Base-by-base conservation (phyloP, 345 rosid genomes). In the Populus davidiana region DNA sequence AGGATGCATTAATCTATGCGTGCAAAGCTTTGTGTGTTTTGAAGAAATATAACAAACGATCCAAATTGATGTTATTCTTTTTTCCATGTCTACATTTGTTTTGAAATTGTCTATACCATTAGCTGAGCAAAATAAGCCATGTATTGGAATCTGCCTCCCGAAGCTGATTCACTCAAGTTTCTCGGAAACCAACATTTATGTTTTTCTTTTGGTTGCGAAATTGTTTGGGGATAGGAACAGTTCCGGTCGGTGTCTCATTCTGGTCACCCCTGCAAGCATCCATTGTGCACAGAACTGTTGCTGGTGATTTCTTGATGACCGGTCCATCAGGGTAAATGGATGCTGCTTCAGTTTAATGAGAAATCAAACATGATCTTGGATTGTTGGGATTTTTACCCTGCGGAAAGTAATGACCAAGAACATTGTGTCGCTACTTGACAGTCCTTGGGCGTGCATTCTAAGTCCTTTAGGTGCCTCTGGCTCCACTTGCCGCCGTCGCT, bases 11-110 rank as follows among this genome's bases (percentile, higher is more conserved):
- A 69, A 71, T 73, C 61, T 76, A 67, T 73, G 84, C 75, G 75
- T 75, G 84, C 81, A 72, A 80, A 70, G 77, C 82, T 29, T 75
- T 78, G 79, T 80, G 86, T 85, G 77, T 70, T 81, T 80, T 64
- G 64, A 78, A 49, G 76, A 72, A 79, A 76, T 69, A 33, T 77
- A 69, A 77, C 62, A 56, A 81, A 79, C 80, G 38, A 81, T 81
- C 77, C 77, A 61, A 56, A 76, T 78, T 69, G 44, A 70, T 70
- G 85, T 69, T 72, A 63, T 74, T n/a, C 36, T 73, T 47, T 78
- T 64, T 62, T 27, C 72, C 16, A 4, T 50, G 49, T 36, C 59
- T 49, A 25, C 63, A 29, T 8, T 54, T 66, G 6, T 75, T 78
- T 62, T 23, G 61, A 27, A 47, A 77, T 77, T 77, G 83, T 77